These are phyloP conservation scores for Metschnikowia cerradonensis DNA, from an alignment of 805 yeast species.

Conservation along the genomic window DNA sequence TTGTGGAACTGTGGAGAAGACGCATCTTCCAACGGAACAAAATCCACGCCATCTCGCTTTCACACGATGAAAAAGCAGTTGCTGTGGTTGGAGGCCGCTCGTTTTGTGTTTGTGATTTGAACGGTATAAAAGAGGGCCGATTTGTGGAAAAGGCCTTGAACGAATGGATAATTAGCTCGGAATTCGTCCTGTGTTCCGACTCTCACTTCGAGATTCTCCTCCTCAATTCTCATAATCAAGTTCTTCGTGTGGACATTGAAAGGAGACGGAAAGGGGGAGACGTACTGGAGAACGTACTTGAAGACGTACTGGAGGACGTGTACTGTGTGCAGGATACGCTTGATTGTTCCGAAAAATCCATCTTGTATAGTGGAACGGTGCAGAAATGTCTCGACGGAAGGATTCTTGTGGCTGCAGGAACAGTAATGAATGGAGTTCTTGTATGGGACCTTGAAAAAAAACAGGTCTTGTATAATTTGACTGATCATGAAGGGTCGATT, in stretches of 20 bases:
- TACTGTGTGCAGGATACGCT: conserved; percentile 26
- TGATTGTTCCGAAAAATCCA: conserved; percentile 67
- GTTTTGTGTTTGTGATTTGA: conserved; percentile 37
- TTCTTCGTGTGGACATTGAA: conserved; percentile 24
- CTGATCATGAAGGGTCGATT: conserved; percentile 87
- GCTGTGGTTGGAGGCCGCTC: conserved; percentile 72
- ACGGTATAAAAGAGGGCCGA: conserved; percentile 2
- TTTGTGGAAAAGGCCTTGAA: conserved; percentile 48
- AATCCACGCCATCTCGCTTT: conserved; percentile 67
- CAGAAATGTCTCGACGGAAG: conserved; percentile 38
- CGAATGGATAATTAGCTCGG: conserved; percentile 78
- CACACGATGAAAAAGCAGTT: conserved; percentile 26
- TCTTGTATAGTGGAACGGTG: conserved; percentile 83
- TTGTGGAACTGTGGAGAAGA: conserved; percentile 29
- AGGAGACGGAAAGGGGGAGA: no score
- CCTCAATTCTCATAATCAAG: conserved; percentile 76
- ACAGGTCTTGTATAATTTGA: conserved; percentile 49
- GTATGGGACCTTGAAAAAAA: conserved; percentile 61
- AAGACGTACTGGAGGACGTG: neutral
- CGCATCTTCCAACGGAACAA: conserved; percentile 67
- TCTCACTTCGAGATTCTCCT: conserved; percentile 37
- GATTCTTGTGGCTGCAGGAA: conserved; percentile 77
- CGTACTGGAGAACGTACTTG: no score
- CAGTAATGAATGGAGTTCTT: conserved; percentile 84
- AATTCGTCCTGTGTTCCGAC: conserved; percentile 33